Base-by-base conservation (phyloP, 345 rosid species). In the Ricinus communis region DNA sequence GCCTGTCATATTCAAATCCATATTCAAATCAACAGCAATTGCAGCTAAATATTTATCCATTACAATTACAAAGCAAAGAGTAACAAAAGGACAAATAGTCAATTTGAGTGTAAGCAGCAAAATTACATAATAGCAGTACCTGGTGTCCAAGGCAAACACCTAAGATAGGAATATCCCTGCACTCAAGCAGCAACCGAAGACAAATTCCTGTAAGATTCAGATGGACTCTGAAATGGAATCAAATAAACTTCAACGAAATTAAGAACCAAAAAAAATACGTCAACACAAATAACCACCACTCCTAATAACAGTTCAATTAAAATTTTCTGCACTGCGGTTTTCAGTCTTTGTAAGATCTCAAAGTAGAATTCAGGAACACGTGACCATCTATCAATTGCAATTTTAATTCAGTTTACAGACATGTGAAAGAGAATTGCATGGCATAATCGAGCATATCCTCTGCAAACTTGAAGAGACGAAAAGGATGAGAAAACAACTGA, bases 101-200 rank as follows among this genome's bases (percentile, higher is more conserved):
- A 43, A 43, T 4, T 9, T 43, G 31, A 15, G n/a, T 27, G 12
- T 33, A 28, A 65, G 12, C n/a, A 66, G 40, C 33, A 47, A 12
- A 43, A 43, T 7, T 2, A 49, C 22, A 27, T 21, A 56, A 50
- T 19, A 24, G 22, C 40, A 68, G 51, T 84, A 94, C 97, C 97
- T 91, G 97, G 82, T 94, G 97, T 52, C 98, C 98, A 59, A 94
- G 93, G 72, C 98, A 94, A 82, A 91, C 86, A 11, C 97, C 99
- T 65, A 95, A 79, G 82, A 92, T 85, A 68, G 97, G 99, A 65
- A 95, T 84, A 81, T 92, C 93, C 79, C 81, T 66, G 82, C 97
- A 92, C 69, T 91, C 91, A 47, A 79, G 84, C 82, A 94, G 84
- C 82, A 94, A 80, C 69, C 71, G 92, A 78, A 87, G 92, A 83